A percentile compares a stretch with the other conserved stretches of the same genome.
phyloP scores from a whole-genome alignment of 2,329 filamentous ascomycete genomes.

The Trichophaea hybrida region DNA sequence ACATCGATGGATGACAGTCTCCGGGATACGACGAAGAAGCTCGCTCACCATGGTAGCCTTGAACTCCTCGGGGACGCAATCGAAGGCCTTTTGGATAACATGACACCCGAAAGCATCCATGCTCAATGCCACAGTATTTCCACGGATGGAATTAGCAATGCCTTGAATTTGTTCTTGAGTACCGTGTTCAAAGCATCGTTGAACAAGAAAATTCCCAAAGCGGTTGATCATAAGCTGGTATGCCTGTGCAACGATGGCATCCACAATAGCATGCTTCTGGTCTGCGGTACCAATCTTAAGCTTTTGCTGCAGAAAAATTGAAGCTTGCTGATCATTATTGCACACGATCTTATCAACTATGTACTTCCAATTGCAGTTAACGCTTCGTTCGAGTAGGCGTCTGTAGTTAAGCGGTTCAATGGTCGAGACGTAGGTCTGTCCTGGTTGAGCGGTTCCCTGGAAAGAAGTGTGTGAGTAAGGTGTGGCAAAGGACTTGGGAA shows the following conservation, averaged over 20 bases:
- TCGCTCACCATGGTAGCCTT: conserved; percentile 99
- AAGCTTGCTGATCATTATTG: conserved; percentile 98
- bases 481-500: background rate
- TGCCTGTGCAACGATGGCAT: conserved; percentile 86
- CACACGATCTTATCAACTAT: conserved; percentile 99
- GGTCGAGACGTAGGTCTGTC: conserved; percentile 67
- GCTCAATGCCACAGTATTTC: conserved; percentile 82
- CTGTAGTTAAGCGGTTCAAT: conserved; percentile 94
- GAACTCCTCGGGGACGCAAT: conserved; percentile 92
- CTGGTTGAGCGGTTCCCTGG: conserved; percentile 33
- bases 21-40: conserved; percentile 81
- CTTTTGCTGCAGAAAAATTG: conserved; percentile 97
- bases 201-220: conserved; percentile 95
- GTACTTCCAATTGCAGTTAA: conserved; percentile 98
- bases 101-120: conserved; percentile 99
- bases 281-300: conserved; percentile 90
- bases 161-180: conserved; percentile 86
- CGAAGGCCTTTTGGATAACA: conserved; percentile 96
- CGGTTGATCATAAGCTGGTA: conserved; percentile 96
- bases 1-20: conserved; percentile 91
- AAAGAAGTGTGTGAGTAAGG: background rate
- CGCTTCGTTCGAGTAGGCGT: conserved; percentile 82
- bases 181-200: conserved; percentile 97
- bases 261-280: conserved; percentile 94
- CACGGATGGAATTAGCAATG: conserved; percentile 86